These are phyloP conservation scores for Acacia crassicarpa DNA, from an alignment of 306 rosid species.

Conservation along the genomic window DNA sequence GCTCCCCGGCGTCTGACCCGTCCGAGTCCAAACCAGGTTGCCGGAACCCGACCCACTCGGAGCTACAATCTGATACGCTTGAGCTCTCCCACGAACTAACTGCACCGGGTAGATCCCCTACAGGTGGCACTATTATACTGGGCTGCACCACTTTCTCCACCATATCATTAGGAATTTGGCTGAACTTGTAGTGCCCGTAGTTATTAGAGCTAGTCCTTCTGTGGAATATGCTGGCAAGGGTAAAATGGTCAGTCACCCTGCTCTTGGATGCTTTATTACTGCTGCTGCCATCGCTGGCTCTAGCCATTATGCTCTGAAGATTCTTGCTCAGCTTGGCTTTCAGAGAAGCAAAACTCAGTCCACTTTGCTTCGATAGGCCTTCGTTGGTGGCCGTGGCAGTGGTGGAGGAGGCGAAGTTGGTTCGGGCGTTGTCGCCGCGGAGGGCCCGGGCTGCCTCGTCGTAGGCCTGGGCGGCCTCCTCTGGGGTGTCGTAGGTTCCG, in stretches of 20 bases:
- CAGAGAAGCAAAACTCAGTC: constrained; percentile 69
- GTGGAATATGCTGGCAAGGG: constrained; percentile 81
- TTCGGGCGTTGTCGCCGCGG: constrained; percentile 79
- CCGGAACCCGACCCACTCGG: constrained; percentile 58
- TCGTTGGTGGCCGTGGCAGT: not conserved
- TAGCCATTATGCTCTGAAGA: constrained; percentile 74
- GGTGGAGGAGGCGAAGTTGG: constrained; percentile 53
- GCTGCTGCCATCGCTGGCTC: constrained; percentile 37
- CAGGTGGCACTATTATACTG: constrained; percentile 74
- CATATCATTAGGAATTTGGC: not conserved
- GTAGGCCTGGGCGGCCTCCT: constrained; percentile 89
- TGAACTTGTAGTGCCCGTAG: not conserved
- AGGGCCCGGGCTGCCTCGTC: constrained; percentile 85
- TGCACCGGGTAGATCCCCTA: constrained; percentile 15
- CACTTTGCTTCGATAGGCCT: constrained; percentile 30
- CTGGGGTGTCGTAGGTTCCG: constrained; percentile 89
- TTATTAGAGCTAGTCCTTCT: constrained; percentile 18
- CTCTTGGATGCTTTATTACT: constrained; percentile 55
- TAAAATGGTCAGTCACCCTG: constrained; percentile 85
- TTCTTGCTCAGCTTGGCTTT: constrained; percentile 79
- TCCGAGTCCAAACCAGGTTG: constrained; percentile 57
- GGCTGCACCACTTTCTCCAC: constrained; percentile 76
- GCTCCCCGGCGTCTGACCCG: constrained; percentile 55
- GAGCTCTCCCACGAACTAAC: constrained; percentile 52
- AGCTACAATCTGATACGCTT: constrained; percentile 58